Evolutionary conservation across 2,329 filamentous ascomycete genomes (phyloP), one percentile per base, ranked within the genome.

Genomic region (Eurotiales sp.): DNA sequence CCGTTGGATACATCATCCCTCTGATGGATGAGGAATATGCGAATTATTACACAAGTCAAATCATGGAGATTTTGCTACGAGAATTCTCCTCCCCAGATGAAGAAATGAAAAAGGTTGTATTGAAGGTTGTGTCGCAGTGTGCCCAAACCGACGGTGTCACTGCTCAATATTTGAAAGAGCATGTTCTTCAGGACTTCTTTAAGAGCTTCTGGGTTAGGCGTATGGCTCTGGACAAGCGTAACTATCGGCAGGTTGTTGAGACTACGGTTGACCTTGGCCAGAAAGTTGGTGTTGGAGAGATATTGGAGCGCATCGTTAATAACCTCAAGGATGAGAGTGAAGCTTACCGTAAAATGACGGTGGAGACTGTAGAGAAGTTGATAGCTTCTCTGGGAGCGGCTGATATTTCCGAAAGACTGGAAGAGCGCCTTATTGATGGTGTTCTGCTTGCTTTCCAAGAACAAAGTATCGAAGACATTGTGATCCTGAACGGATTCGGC

Each of bases 21-120:
- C 81, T 99, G 47, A 99, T 99, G 93, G 93, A 99, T 73, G 93
- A 99, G 72, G 93, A 99, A 66, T 97, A 96, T 69, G 92, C 93
- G 72, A 97, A 96, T 68, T 99, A 99, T 74, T 99, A 99, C 66
- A 97, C 93, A 8, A 89, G 85, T 59, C 91, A 99, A 70, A 96
- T 99, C 63, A 97, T 99, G 92, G 93, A 97, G 70, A 97, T 97
- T 63, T 76, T 99, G 12, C 82, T 97, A 25, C 85, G 93, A 62
- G 93, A 99, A 67, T 99, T 99, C 64, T 88, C 90, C 6, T 96
- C 92, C 0, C 93, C 93, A 0, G 93, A 99, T 59, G 93, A 99
- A 71, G 93, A 99, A 72, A 99, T 99, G 93, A 99, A 97, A 75
- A 99, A 99, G 76, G 93, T 99, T 1, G 93, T 99, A 7, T 76